These are phyloP conservation scores for Lentinus polychrous DNA, from an alignment of 1,284 basidiomycete species.

Conservation along the genomic window DNA sequence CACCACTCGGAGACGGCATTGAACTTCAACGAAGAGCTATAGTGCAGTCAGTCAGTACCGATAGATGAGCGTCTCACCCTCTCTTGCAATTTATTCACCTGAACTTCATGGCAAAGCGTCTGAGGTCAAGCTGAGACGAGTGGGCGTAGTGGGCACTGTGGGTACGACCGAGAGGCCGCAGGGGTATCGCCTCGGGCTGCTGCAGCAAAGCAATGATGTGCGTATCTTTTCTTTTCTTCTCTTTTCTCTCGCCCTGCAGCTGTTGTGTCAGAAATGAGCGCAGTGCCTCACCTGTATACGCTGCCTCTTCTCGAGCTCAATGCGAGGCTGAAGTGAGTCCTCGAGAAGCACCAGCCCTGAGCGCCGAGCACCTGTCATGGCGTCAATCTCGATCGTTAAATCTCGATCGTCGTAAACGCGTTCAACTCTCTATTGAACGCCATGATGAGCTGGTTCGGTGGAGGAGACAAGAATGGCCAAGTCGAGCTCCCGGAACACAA, in stretches of 20 bases:
- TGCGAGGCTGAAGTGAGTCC: no score
- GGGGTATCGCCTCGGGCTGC: conserved; percentile 20
- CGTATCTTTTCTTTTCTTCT: no score
- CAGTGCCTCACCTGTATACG: no score
- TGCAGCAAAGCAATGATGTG: conserved; percentile 1
- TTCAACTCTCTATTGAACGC: not conserved
- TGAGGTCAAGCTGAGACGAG: conserved; percentile 12
- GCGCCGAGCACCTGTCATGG: no score
- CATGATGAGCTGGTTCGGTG: conserved; percentile 22
- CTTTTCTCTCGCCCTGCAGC: no score
- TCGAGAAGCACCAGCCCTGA: no score
- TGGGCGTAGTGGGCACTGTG: not conserved
- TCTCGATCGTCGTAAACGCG: no score
- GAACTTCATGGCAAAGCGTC: conserved; percentile 49
- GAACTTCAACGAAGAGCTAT: conserved; percentile 78
- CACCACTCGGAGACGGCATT: conserved; percentile 95
- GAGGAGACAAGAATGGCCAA: conserved; percentile 4
- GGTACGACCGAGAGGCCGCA: conserved; percentile 19
- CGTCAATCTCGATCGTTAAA: no score
- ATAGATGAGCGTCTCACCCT: no score
- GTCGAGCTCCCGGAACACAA: conserved; percentile 25
- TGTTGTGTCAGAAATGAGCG: no score
- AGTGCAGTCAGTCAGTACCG: not conserved
- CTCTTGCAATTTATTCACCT: conserved; percentile 29
- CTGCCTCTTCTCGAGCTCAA: no score